Base-by-base conservation (phyloP, 2,329 filamentous ascomycete genomes). In the Cyphellophora attinorum region DNA sequence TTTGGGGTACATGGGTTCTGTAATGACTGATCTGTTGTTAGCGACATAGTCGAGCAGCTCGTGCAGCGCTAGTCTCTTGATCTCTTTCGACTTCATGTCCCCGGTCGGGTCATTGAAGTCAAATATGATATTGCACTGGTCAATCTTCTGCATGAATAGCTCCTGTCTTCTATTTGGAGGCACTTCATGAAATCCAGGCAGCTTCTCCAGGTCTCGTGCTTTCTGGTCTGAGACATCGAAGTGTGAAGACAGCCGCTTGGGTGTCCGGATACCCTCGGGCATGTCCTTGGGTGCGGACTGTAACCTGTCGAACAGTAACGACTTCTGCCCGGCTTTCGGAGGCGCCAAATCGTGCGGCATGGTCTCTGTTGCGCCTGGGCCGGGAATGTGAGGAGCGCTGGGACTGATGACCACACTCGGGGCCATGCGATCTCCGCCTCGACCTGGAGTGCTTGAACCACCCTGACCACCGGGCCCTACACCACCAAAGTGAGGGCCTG, bases 61-160 rank as follows among this genome's bases (percentile, higher is more conserved):
- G 57, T 98, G 91, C 29, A 98, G 72, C 27, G 91, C 91, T 48
- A 98, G 68, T 53, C 91, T 77, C 70, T 98, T 98, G 71, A 98
- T 96, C 64, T 98, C 91, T 67, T 98, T 98, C 31, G 89, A 94
- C 62, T 98, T 98, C 88, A 98, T 96, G 57, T 98, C 91, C 48
- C 81, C 88, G 47, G 85, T 93, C 31, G 89, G 85, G 61, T 98
- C 91, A 58, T 96, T 98, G 67, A 98, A 98, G 65, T 98, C 91
- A 57, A 98, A 98, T 53, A 98, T 98, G 67, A 98, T 93, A 57
- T 98, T 98, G 69, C 91, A 98, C 60, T 98, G 91, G 53, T 96
- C 91, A 50, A 98, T 91, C 71, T 98, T 98, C 57, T 96, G 88
- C 88, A 98, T 95, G 64, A 98, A 98, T 12, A 98, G 74, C 51